A percentile compares a stretch with the other conserved stretches of the same genome.
These are phyloP conservation scores for Breviolum minutum DNA, from an alignment of 73 alveolate genomes.

Conservation along the genomic window DNA sequence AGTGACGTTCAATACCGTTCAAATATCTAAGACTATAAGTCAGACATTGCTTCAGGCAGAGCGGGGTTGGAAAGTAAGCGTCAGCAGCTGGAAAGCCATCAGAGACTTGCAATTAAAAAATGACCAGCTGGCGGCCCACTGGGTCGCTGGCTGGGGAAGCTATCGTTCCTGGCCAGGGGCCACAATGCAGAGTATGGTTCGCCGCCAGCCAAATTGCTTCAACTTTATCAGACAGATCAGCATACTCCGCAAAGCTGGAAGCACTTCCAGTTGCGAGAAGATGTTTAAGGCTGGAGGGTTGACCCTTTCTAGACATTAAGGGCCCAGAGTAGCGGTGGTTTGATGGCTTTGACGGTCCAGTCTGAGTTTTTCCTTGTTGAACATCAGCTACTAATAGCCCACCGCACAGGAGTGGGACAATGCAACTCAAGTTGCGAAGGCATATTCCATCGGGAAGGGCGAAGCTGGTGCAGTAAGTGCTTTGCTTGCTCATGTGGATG, in stretches of 20 bases:
- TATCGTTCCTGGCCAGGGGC: not conserved
- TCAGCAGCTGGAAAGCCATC: too few species aligned
- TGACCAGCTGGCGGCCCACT: too few species aligned
- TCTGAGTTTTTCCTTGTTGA: too few species aligned
- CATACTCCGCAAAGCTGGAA: not conserved
- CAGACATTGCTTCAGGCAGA: too few species aligned
- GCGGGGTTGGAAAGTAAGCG: too few species aligned
- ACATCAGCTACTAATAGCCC: too few species aligned
- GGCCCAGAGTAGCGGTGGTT: too few species aligned
- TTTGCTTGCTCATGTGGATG: not conserved
- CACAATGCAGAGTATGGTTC: not conserved
- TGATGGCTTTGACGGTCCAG: too few species aligned
- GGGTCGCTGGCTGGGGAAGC: not conserved
- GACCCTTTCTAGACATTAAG: too few species aligned
- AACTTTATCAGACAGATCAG: not conserved
- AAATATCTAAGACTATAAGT: too few species aligned
- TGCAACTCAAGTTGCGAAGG: not conserved
- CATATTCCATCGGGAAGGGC: not conserved
- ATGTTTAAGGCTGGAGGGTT: not conserved
- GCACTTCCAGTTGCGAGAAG: not conserved
- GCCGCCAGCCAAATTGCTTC: not conserved
- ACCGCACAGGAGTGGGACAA: slow-evolving; percentile 16
- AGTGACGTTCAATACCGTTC: too few species aligned
- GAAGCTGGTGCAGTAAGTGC: not conserved
- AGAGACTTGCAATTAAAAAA: too few species aligned